Conservation (phyloP, 2,329 filamentous ascomycete genomes). For the Tolypocladium ovalisporum region DNA sequence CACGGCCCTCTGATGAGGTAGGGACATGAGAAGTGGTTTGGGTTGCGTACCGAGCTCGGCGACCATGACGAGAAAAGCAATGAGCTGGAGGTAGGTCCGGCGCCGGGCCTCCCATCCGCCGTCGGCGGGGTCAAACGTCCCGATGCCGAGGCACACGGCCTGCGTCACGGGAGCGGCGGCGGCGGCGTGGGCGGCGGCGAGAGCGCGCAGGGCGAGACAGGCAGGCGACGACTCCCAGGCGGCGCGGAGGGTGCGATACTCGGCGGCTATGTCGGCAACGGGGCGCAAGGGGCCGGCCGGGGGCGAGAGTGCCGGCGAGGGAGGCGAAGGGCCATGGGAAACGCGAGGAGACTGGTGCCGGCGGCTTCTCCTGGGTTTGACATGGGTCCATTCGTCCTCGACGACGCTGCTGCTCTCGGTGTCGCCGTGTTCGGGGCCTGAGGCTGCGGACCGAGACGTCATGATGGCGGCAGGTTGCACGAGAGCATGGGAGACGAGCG, state of each 20-base stretch:
- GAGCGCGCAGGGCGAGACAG: slow-evolving; percentile 19
- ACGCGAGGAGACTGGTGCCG: slow-evolving; percentile 2
- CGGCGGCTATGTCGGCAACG: slow-evolving; percentile 15
- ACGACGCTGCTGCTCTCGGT: background rate
- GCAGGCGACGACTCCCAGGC: slow-evolving; percentile 16
- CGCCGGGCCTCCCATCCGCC: slow-evolving; percentile 33
- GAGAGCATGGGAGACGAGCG: background rate
- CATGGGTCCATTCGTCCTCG: background rate
- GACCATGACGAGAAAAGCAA: slow-evolving; percentile 39
- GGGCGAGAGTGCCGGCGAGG: background rate
- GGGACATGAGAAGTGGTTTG: background rate
- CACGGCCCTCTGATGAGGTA: background rate
- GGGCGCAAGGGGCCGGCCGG: slow-evolving; percentile 5
- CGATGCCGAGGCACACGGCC: slow-evolving; percentile 44
- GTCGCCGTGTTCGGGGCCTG: background rate
- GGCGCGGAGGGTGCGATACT: slow-evolving; percentile 15
- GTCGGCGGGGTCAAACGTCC: slow-evolving; percentile 41
- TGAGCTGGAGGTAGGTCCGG: slow-evolving; percentile 39
- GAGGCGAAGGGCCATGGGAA: background rate
- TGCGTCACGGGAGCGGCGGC: slow-evolving; percentile 17
- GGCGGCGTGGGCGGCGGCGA: slow-evolving; percentile 17
- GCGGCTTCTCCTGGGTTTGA: background rate
- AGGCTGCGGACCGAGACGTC: background rate
- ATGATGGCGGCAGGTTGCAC: background rate
- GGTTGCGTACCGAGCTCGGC: slow-evolving; percentile 26